A percentile compares a stretch with the other conserved stretches of the same genome.
These are phyloP conservation scores for Suillus plorans DNA, from an alignment of 768 basidiomycete species.

Conservation along the genomic window DNA sequence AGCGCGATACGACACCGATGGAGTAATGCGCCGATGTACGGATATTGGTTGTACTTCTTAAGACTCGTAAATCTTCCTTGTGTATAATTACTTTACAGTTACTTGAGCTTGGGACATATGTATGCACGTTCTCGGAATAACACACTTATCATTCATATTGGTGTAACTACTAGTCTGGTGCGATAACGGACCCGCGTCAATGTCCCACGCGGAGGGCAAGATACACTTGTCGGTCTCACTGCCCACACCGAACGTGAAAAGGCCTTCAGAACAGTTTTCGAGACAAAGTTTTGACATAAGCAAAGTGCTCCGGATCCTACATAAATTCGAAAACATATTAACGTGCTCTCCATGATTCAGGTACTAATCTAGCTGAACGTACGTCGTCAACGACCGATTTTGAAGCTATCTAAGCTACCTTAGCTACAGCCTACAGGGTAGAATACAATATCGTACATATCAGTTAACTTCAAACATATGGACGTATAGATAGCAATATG, in stretches of 20 bases:
- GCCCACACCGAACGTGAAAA: background rate
- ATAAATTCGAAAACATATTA: background rate
- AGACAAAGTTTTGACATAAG: background rate
- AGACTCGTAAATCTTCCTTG: background rate
- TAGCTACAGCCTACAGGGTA: too few relatives aligned
- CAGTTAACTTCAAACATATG: background rate
- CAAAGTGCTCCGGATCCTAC: background rate
- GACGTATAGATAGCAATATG: slow-evolving; percentile 4
- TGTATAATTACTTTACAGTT: background rate
- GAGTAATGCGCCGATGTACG: background rate
- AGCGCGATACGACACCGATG: background rate
- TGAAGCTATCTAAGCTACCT: background rate
- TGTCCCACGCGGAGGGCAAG: too few relatives aligned
- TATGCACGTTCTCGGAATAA: background rate
- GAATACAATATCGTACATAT: slow-evolving; percentile 1
- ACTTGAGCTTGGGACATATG: background rate
- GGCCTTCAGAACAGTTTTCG: background rate
- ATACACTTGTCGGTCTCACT: too few relatives aligned
- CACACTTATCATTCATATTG: background rate
- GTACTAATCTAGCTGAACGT: background rate
- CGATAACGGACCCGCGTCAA: background rate
- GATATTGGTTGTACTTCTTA: background rate
- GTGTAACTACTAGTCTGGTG: background rate
- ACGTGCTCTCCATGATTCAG: background rate
- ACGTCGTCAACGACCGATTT: background rate